phyloP scores from a whole-genome alignment of 1,284 basidiomycete species.

The Leccinum huronense region DNA sequence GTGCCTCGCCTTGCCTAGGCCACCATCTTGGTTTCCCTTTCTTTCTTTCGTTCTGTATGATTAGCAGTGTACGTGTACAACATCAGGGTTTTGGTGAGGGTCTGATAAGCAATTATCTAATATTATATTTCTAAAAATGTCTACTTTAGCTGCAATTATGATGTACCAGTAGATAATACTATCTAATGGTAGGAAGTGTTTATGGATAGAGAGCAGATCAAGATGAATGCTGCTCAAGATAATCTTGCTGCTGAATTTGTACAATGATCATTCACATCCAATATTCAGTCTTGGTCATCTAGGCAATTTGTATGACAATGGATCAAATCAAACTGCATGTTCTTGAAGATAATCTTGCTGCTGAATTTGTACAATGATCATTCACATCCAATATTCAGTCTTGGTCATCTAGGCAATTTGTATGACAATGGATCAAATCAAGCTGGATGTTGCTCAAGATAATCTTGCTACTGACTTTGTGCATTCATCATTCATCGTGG shows the following conservation, averaged over 20 bases:
- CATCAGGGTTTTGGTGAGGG: neutral
- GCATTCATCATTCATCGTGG: no score
- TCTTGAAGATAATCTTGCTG: no score
- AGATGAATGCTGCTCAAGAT: neutral
- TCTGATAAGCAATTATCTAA: conserved; percentile 1
- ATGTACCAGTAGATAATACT: neutral
- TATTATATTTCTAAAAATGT: neutral
- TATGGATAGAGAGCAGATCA: neutral
- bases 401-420: no score
- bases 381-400: no score
- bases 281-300: neutral
- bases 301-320: neutral
- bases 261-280: neutral
- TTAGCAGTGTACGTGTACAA: no score
- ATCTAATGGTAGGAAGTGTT: conserved; percentile 1
- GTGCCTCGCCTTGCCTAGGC: no score
- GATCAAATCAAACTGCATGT: neutral
- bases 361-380: neutral
- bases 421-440: no score
- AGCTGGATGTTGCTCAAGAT: no score
- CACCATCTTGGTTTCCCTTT: no score
- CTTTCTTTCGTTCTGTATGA: no score
- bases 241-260: neutral
- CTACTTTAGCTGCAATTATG: neutral
- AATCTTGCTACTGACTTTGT: no score